Evolutionary conservation across 1,284 basidiomycete species (phyloP).

Genomic region (Ganoderma resinaceum): DNA sequence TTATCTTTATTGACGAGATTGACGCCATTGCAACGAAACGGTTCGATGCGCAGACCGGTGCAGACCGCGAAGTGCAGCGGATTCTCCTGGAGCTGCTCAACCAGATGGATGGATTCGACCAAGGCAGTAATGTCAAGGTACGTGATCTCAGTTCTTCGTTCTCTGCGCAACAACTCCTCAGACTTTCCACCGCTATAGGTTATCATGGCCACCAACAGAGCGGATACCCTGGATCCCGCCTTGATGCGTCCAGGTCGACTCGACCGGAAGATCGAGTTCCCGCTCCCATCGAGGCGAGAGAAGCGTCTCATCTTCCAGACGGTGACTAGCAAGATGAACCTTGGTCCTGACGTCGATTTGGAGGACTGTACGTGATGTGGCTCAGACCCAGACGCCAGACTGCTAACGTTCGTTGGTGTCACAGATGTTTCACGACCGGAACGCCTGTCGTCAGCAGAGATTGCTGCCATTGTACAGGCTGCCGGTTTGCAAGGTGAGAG

Average conservation of each 20-base stretch:
- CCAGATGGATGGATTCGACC: constrained; percentile 99
- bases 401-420: background rate
- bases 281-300: constrained; percentile 92
- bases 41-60: constrained; percentile 99
- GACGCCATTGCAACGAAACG: constrained; percentile 99
- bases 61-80: constrained; percentile 98
- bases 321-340: constrained; percentile 96
- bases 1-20: constrained; percentile 99
- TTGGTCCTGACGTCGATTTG: constrained; percentile 96
- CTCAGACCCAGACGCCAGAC: background rate
- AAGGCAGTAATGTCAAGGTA: constrained; percentile 98
- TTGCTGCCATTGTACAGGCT: constrained; percentile 95
- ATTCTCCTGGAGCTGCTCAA: constrained; percentile 98
- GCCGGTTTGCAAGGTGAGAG: constrained; percentile 91
- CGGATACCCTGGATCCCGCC: constrained; percentile 96
- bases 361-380: constrained; percentile 85
- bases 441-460: constrained; percentile 94
- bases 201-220: constrained; percentile 98
- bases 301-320: constrained; percentile 99
- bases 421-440: constrained; percentile 97
- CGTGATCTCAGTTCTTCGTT: constrained; percentile 12
- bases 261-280: constrained; percentile 99
- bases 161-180: background rate
- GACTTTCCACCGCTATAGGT: constrained; percentile 60
- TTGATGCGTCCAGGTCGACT: constrained; percentile 96